Percentiles rank a stretch among this genome's conserved stretches.
phyloP scores from a whole-genome alignment of 345 rosid genomes.

The Aquilaria sinensis region DNA sequence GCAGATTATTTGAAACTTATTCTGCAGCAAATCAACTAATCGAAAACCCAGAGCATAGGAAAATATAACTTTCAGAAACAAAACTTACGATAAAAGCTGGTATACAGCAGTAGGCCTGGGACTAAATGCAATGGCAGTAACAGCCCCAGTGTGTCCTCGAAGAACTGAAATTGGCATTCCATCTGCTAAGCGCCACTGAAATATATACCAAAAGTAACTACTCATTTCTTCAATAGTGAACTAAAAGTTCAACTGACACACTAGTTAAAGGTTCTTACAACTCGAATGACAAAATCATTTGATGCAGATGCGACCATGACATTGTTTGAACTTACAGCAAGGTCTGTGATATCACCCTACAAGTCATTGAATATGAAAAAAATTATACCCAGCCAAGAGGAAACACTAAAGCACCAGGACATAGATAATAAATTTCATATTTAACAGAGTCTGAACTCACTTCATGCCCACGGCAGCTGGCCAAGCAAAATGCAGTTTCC shows the following conservation, averaged over 20 bases:
- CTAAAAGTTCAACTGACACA: constrained; percentile 12
- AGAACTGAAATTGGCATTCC: constrained; percentile 90
- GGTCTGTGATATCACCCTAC: constrained; percentile 98
- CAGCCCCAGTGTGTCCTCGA: constrained; percentile 94
- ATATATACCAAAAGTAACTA: constrained; percentile 25
- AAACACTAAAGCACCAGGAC: constrained; percentile 12
- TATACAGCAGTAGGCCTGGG: constrained; percentile 77
- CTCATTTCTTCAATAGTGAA: constrained; percentile 7
- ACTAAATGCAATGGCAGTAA: constrained; percentile 95
- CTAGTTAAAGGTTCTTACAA: constrained; percentile 49
- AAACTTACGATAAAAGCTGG: constrained; percentile 94
- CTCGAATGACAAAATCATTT: constrained; percentile 95
- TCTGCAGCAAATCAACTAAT: constrained; percentile 14
- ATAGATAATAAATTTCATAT: constrained; percentile 5
- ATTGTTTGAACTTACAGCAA: constrained; percentile 96
- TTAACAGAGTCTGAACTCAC: constrained; percentile 44
- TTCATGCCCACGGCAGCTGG: constrained; percentile 99
- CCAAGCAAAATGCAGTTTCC: constrained; percentile 99
- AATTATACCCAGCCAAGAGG: not conserved
- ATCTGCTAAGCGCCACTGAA: constrained; percentile 98
- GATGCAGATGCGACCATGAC: constrained; percentile 96
- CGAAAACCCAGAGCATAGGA: constrained; percentile 11
- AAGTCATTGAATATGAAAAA: constrained; percentile 14
- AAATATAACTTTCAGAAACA: constrained; percentile 13
- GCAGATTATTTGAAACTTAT: constrained; percentile 2